These are phyloP conservation scores for Linnemannia hyalina DNA, from an alignment of 192 early-diverging fungal species.

Conservation along the genomic window DNA sequence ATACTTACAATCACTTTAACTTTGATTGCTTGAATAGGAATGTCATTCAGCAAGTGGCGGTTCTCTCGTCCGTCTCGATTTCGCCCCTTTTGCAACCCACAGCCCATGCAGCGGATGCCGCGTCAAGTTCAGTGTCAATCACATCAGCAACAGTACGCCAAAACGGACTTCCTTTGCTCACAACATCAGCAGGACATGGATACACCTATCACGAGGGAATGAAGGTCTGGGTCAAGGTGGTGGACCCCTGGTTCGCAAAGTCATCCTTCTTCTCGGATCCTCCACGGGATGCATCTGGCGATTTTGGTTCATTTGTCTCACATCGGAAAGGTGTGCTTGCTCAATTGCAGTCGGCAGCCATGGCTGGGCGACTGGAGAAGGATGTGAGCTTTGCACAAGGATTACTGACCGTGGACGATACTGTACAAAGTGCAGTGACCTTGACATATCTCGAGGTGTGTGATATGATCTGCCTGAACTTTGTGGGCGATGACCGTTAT, in stretches of 20 bases:
- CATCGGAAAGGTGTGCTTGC: slow-evolving; percentile 41
- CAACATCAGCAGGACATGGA: slow-evolving; percentile 70
- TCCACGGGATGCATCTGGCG: slow-evolving; percentile 28
- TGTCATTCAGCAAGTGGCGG: slow-evolving; percentile 62
- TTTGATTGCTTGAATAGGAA: slow-evolving; percentile 64
- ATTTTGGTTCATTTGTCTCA: slow-evolving; percentile 28
- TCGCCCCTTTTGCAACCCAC: slow-evolving; percentile 73
- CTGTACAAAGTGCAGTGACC: slow-evolving; percentile 55
- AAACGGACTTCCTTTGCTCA: slow-evolving; percentile 76
- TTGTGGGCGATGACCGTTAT: slow-evolving; percentile 12
- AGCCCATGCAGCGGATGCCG: slow-evolving; percentile 35
- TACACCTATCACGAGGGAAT: slow-evolving; percentile 76
- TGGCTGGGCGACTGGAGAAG: slow-evolving; percentile 31
- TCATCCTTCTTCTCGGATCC: slow-evolving; percentile 61
- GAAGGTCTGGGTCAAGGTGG: slow-evolving; percentile 76
- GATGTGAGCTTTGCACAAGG: slow-evolving; percentile 51
- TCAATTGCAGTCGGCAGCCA: slow-evolving; percentile 31
- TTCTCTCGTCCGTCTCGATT: slow-evolving; percentile 70
- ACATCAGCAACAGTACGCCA: slow-evolving; percentile 66
- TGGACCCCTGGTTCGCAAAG: slow-evolving; percentile 69
- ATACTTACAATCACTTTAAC: neutral
- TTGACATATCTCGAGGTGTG: slow-evolving; percentile 65
- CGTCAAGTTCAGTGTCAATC: slow-evolving; percentile 62
- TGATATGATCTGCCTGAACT: slow-evolving; percentile 8
- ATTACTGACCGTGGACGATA: slow-evolving; percentile 42